Conservation (phyloP, 1,284 basidiomycete genomes). For the Mycena citricolor region DNA sequence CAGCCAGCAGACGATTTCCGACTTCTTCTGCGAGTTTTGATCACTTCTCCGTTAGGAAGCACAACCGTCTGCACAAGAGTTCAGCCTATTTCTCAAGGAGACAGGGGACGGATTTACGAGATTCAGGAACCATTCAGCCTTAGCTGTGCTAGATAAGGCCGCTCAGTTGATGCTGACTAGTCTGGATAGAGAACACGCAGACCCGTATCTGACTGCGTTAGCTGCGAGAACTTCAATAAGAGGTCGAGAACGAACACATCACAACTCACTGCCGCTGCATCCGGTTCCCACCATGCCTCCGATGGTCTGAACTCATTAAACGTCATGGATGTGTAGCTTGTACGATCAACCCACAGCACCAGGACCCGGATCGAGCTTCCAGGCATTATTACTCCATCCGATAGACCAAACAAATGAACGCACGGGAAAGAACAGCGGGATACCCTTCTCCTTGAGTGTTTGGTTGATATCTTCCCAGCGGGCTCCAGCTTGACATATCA, state of each 20-base stretch:
- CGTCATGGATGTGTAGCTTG: not conserved
- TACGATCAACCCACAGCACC: constrained; percentile 41
- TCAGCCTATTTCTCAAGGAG: not conserved
- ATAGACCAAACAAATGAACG: too few relatives aligned
- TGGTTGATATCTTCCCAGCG: constrained; percentile 90
- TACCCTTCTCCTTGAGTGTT: constrained; percentile 65
- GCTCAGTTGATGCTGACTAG: not conserved
- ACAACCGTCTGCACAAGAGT: constrained; percentile 62
- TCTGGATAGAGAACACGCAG: not conserved
- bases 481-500: constrained; percentile 79
- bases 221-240: constrained; percentile 39
- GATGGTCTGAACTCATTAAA: constrained; percentile 40
- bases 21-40: constrained; percentile 74
- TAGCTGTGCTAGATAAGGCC: constrained; percentile 59
- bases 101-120: constrained; percentile 38
- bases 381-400: too few relatives aligned
- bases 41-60: constrained; percentile 74
- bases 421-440: constrained; percentile 72
- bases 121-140: constrained; percentile 73
- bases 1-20: constrained; percentile 77
- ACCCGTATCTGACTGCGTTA: constrained; percentile 79
- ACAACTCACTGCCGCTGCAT: constrained; percentile 53
- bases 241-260: not conserved
- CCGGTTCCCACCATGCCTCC: constrained; percentile 59
- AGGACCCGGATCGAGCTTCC: constrained; percentile 52